Evolutionary conservation across 495 filamentous ascomycete genomes (phyloP).

Genomic region (Aspergillus mulundensis): DNA sequence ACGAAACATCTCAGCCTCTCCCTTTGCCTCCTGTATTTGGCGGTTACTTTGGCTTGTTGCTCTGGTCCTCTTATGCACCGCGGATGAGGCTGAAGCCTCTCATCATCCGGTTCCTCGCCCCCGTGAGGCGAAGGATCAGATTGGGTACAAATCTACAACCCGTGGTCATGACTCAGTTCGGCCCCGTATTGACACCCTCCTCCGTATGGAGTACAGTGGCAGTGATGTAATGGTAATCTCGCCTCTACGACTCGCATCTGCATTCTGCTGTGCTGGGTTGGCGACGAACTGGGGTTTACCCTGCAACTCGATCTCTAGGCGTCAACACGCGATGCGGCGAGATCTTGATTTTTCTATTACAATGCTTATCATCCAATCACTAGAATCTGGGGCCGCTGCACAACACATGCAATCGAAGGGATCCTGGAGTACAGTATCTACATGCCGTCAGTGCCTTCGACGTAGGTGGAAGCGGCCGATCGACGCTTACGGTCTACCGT

Average conservation of each 20-base stretch:
- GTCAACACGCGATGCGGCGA: slow-evolving; percentile 3
- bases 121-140: background rate
- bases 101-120: background rate
- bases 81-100: background rate
- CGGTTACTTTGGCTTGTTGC: background rate
- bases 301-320: background rate
- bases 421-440: background rate
- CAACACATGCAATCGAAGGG: background rate
- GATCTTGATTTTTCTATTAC: background rate
- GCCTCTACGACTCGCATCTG: background rate
- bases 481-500: slow-evolving; percentile 10
- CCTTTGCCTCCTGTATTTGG: background rate
- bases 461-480: slow-evolving; percentile 6
- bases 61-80: background rate
- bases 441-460: background rate
- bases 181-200: background rate
- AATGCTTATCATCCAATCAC: background rate
- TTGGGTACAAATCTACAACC: background rate
- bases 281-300: background rate
- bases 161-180: background rate
- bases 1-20: no score
- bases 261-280: background rate
- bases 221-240: slow-evolving; percentile 1
- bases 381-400: slow-evolving; percentile 3
- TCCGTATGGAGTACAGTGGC: no score